Percentiles rank a stretch among this genome's conserved stretches.
phyloP scores from a whole-genome alignment of 495 filamentous ascomycete genomes.

The Penicillium dipodomyicola region DNA sequence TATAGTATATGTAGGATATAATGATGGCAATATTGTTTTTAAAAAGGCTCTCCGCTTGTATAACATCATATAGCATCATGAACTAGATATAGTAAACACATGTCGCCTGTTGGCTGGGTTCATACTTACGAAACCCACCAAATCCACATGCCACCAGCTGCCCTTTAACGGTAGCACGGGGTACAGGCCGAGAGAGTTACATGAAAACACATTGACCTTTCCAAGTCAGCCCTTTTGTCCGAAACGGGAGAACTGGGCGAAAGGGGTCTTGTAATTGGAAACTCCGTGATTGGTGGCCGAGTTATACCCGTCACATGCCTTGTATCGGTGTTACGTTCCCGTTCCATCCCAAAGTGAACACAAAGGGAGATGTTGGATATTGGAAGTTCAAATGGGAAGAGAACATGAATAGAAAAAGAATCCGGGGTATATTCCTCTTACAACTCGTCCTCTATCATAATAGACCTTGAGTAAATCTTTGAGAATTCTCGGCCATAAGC shows the following conservation, averaged over 20 bases:
- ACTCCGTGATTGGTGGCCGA: slow-evolving; percentile 26
- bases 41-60: neutral
- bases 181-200: slow-evolving; percentile 11
- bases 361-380: neutral
- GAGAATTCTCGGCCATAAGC: neutral
- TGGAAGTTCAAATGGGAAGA: neutral
- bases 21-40: neutral
- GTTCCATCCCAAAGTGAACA: neutral
- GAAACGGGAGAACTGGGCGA: slow-evolving; percentile 11
- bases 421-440: neutral
- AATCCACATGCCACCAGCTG: slow-evolving; percentile 13
- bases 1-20: neutral
- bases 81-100: neutral
- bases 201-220: slow-evolving; percentile 6
- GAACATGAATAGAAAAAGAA: neutral
- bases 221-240: slow-evolving; percentile 24
- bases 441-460: neutral
- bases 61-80: neutral
- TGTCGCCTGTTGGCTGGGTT: neutral
- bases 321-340: slow-evolving; percentile 25
- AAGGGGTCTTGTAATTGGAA: slow-evolving; percentile 23
- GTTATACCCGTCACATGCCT: slow-evolving; percentile 29
- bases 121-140: neutral
- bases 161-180: slow-evolving; percentile 5
- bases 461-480: neutral